These are phyloP conservation scores for Pyrenopolyporus hunteri DNA, from an alignment of 495 filamentous ascomycete genomes.

Conservation along the genomic window DNA sequence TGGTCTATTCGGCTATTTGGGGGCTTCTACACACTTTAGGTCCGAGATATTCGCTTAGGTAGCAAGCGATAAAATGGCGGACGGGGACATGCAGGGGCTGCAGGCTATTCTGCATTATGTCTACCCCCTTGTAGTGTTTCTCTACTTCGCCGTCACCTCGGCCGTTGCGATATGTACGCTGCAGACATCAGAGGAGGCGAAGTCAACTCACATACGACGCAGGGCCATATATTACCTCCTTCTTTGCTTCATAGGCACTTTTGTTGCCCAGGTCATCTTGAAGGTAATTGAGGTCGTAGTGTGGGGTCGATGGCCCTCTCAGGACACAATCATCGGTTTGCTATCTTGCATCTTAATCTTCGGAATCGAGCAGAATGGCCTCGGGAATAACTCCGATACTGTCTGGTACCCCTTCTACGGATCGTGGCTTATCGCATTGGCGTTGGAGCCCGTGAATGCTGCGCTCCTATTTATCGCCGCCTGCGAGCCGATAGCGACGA, in stretches of 20 bases:
- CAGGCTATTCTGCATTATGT: slow-evolving; percentile 56
- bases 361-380: slow-evolving; percentile 57
- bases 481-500: slow-evolving; percentile 11
- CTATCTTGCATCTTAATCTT: slow-evolving; percentile 62
- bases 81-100: slow-evolving; percentile 16
- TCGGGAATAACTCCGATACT: slow-evolving; percentile 53
- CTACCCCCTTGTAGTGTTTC: slow-evolving; percentile 60
- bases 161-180: slow-evolving; percentile 61
- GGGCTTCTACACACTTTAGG: neutral
- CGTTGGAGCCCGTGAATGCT: slow-evolving; percentile 56
- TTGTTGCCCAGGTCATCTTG: slow-evolving; percentile 55
- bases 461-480: slow-evolving; percentile 43
- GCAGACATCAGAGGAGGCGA: slow-evolving; percentile 51
- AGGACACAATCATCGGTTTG: slow-evolving; percentile 57
- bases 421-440: slow-evolving; percentile 58
- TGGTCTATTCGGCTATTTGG: neutral
- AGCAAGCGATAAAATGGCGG: slow-evolving; percentile 24
- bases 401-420: slow-evolving; percentile 69
- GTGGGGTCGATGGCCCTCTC: slow-evolving; percentile 48
- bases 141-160: slow-evolving; percentile 61
- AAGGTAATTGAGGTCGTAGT: slow-evolving; percentile 49
- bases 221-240: slow-evolving; percentile 56
- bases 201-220: slow-evolving; percentile 50
- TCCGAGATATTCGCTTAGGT: slow-evolving; percentile 10
- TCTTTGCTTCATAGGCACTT: slow-evolving; percentile 54